Conservation (phyloP, 331 rosid genomes). For the Pyracantha coccinea region DNA sequence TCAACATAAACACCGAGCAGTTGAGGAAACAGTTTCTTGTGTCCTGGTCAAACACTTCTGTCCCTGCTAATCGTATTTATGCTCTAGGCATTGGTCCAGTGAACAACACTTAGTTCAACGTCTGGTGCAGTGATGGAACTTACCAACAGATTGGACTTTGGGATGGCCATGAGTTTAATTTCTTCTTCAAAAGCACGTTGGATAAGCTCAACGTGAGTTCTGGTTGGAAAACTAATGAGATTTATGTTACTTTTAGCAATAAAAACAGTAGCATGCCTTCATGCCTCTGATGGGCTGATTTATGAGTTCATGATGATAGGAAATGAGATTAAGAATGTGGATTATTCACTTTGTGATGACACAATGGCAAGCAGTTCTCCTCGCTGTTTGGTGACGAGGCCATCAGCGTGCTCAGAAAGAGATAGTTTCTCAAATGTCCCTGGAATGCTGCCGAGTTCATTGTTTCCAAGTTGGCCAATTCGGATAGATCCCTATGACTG, state of each 20-base stretch:
- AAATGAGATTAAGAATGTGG: background rate
- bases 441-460: background rate
- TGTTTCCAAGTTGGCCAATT: background rate
- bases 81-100: background rate
- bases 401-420: background rate
- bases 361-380: background rate
- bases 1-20: constrained; percentile 5
- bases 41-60: constrained; percentile 6
- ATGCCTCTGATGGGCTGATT: constrained; percentile 5
- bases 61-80: background rate
- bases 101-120: background rate
- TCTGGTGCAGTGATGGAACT: background rate
- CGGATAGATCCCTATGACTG: background rate
- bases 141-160: constrained; percentile 7
- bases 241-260: constrained; percentile 10
- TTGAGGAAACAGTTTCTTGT: background rate
- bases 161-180: constrained; percentile 3
- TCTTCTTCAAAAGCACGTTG: background rate
- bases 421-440: background rate
- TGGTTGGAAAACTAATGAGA: background rate
- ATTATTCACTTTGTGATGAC: constrained; percentile 8
- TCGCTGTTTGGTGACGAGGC: background rate
- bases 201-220: constrained; percentile 8
- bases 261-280: background rate
- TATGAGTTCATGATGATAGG: constrained; percentile 5